phyloP scores from a whole-genome alignment of 495 filamentous ascomycete species.

The Apiosordaria backusii region DNA sequence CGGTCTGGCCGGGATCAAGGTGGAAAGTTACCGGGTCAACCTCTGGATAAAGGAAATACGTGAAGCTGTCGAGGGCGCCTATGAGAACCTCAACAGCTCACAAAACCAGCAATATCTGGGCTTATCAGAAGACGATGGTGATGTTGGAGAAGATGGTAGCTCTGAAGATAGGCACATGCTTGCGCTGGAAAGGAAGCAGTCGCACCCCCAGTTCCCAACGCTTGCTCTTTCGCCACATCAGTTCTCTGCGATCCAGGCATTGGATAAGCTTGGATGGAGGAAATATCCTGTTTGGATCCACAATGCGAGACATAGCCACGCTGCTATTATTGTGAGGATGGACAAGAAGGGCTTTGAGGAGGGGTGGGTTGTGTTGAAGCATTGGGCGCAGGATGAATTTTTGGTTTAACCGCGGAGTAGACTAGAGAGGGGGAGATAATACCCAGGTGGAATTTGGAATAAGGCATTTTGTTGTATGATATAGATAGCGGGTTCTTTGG shows the following conservation, averaged over 20 bases:
- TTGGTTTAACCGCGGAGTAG: slow-evolving; percentile 15
- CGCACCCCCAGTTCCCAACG: slow-evolving; percentile 49
- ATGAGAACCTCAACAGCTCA: slow-evolving; percentile 62
- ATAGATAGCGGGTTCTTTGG: neutral
- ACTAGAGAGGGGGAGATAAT: neutral
- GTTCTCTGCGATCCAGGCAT: slow-evolving; percentile 72
- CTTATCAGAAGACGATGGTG: slow-evolving; percentile 24
- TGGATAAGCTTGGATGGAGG: slow-evolving; percentile 70
- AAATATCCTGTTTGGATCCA: slow-evolving; percentile 90
- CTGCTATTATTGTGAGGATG: slow-evolving; percentile 79
- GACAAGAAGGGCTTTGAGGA: slow-evolving; percentile 63
- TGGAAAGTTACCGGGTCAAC: slow-evolving; percentile 68
- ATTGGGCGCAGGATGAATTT: slow-evolving; percentile 80
- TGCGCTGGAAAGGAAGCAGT: slow-evolving; percentile 38
- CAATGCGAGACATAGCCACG: slow-evolving; percentile 73
- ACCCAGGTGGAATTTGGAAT: neutral
- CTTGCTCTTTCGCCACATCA: slow-evolving; percentile 76
- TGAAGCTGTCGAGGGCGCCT: slow-evolving; percentile 67
- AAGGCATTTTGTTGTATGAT: neutral
- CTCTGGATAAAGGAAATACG: slow-evolving; percentile 69
- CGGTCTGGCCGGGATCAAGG: slow-evolving; percentile 60
- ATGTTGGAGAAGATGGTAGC: slow-evolving; percentile 19
- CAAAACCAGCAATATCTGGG: slow-evolving; percentile 60
- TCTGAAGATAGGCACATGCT: slow-evolving; percentile 19
- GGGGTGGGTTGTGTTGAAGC: slow-evolving; percentile 71